phyloP scores from a whole-genome alignment of 2,329 filamentous ascomycete species.

The Endocalyx cinctus region DNA sequence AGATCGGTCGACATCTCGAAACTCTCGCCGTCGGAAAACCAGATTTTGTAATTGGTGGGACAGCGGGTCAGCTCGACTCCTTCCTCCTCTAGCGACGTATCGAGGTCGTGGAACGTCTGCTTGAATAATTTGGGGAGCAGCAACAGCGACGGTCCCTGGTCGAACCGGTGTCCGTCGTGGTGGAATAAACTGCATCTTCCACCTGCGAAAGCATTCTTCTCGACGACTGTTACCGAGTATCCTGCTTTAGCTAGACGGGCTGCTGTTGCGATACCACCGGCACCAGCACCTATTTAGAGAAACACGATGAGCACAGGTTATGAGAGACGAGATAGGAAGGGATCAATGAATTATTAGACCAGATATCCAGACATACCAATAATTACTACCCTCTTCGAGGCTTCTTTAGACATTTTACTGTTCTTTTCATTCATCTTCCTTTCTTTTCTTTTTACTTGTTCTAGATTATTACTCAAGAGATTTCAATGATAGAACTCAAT shows the following conservation, averaged over 20 bases:
- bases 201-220: constrained; percentile 70
- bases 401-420: constrained; percentile 20
- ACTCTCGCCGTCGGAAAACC: constrained; percentile 62
- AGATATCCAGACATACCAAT: constrained; percentile 39
- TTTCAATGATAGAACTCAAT: too few relatives aligned
- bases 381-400: constrained; percentile 45
- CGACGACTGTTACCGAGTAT: constrained; percentile 68
- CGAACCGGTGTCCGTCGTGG: constrained; percentile 62
- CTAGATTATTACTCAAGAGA: constrained; percentile 7
- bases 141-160: constrained; percentile 71
- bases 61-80: constrained; percentile 67
- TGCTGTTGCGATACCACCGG: constrained; percentile 66
- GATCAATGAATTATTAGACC: background rate
- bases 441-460: background rate
- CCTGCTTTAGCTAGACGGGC: constrained; percentile 68
- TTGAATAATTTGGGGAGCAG: constrained; percentile 67
- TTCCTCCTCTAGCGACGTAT: constrained; percentile 59
- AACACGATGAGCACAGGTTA: background rate
- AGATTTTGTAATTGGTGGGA: constrained; percentile 71
- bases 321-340: background rate
- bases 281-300: constrained; percentile 56
- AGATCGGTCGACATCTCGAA: constrained; percentile 66
- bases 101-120: constrained; percentile 65
- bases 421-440: background rate
- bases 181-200: constrained; percentile 65